phyloP scores from a whole-genome alignment of 805 yeast genomes.

The Candida hungchunana region DNA sequence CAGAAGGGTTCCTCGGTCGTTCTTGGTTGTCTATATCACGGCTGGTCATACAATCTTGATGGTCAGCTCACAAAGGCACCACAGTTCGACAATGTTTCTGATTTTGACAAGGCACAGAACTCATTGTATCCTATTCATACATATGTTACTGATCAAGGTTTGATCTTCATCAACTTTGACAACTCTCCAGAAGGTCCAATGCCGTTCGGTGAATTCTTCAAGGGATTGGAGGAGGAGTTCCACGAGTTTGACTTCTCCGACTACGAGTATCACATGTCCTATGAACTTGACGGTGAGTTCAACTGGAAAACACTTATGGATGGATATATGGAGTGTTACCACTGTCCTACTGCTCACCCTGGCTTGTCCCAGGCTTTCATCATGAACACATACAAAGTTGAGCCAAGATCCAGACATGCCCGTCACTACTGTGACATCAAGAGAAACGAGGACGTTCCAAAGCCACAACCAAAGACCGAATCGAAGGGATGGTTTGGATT shows the following conservation, averaged over 20 bases:
- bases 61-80: constrained; percentile 53
- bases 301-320: constrained; percentile 68
- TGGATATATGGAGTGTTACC: constrained; percentile 66
- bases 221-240: constrained; percentile 48
- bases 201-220: constrained; percentile 49
- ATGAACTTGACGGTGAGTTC: constrained; percentile 58
- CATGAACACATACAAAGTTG: constrained; percentile 64
- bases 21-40: constrained; percentile 34
- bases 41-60: neutral
- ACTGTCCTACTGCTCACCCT: constrained; percentile 66
- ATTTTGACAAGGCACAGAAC: constrained; percentile 52
- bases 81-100: constrained; percentile 54
- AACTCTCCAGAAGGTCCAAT: constrained; percentile 32
- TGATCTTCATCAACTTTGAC: constrained; percentile 54
- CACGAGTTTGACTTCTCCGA: constrained; percentile 55
- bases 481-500: constrained; percentile 50
- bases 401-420: constrained; percentile 53
- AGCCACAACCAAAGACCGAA: constrained; percentile 27
- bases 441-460: constrained; percentile 30
- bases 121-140: constrained; percentile 48
- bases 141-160: constrained; percentile 52
- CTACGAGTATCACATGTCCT: constrained; percentile 61
- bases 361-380: constrained; percentile 52
- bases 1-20: constrained; percentile 25
- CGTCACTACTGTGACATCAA: constrained; percentile 58